Percentiles rank a stretch among this genome's conserved stretches.
Conservation (phyloP, 495 filamentous ascomycete species). For the Parachaetomium inaequale region DNA sequence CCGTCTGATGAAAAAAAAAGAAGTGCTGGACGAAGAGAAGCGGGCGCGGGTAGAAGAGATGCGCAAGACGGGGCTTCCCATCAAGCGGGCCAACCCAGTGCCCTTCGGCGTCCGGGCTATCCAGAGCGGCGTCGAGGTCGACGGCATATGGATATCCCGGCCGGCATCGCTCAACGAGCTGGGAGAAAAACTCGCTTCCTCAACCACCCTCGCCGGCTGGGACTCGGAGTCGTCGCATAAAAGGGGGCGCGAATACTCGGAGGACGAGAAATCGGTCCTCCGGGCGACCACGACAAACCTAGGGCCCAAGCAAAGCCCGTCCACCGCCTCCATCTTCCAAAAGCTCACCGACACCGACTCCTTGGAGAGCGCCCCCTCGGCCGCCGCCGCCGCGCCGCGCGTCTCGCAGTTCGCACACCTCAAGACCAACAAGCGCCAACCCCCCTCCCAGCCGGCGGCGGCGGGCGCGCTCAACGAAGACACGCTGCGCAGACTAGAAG, state of each 20-base stretch:
- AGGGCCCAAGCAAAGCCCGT: conserved; percentile 28
- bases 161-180: conserved; percentile 51
- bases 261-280: conserved; percentile 12
- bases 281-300: conserved; percentile 21
- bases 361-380: conserved; percentile 13
- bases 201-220: conserved; percentile 29
- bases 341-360: conserved; percentile 25
- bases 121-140: conserved; percentile 77
- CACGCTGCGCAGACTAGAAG: conserved; percentile 36
- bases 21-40: conserved; percentile 61
- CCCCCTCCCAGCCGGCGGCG: conserved; percentile 3
- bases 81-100: conserved; percentile 55
- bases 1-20: conserved; percentile 61
- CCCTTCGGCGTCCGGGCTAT: conserved; percentile 89
- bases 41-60: conserved; percentile 53
- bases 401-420: conserved; percentile 20
- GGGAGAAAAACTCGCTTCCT: conserved; percentile 32
- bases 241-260: conserved; percentile 15
- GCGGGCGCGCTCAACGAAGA: conserved; percentile 35
- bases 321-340: conserved; percentile 26
- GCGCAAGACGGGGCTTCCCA: conserved; percentile 47
- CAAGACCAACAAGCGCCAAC: neutral
- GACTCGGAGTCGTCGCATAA: conserved; percentile 22
- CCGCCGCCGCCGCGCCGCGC: conserved; percentile 13
- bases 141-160: conserved; percentile 84